These are phyloP conservation scores for Naematelia aurantialba DNA, from an alignment of 768 basidiomycete species.

Conservation along the genomic window DNA sequence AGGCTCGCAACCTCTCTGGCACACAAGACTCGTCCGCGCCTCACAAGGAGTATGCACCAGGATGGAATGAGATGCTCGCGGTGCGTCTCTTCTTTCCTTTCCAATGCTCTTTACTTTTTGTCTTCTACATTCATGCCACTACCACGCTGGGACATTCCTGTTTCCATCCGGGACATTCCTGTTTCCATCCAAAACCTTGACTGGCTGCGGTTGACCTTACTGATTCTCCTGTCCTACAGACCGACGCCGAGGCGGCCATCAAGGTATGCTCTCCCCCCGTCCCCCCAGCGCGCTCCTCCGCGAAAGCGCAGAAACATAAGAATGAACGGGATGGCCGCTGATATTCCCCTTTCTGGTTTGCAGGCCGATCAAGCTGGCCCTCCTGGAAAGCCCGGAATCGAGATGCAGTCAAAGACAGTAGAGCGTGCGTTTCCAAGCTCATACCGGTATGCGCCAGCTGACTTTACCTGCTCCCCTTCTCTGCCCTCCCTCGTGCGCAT, in stretches of 20 bases:
- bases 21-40: constrained; percentile 31
- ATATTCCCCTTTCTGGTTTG: background rate
- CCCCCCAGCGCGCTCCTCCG: background rate
- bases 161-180: background rate
- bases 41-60: constrained; percentile 44
- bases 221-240: constrained; percentile 19
- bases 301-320: background rate
- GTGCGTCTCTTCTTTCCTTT: constrained; percentile 25
- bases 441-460: too few species aligned
- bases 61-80: constrained; percentile 49
- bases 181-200: background rate
- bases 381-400: constrained; percentile 32
- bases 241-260: constrained; percentile 44
- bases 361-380: constrained; percentile 41
- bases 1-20: constrained; percentile 30
- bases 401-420: constrained; percentile 38
- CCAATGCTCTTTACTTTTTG: background rate
- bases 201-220: background rate
- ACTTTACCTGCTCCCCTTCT: too few species aligned
- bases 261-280: constrained; percentile 25
- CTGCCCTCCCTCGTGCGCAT: too few species aligned
- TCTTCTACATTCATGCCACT: background rate
- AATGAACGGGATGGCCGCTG: too few species aligned
- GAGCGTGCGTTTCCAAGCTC: constrained; percentile 21
- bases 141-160: background rate